Evolutionary conservation across 1,284 basidiomycete genomes (phyloP).

Genomic region (Coriolopsis trogii): DNA sequence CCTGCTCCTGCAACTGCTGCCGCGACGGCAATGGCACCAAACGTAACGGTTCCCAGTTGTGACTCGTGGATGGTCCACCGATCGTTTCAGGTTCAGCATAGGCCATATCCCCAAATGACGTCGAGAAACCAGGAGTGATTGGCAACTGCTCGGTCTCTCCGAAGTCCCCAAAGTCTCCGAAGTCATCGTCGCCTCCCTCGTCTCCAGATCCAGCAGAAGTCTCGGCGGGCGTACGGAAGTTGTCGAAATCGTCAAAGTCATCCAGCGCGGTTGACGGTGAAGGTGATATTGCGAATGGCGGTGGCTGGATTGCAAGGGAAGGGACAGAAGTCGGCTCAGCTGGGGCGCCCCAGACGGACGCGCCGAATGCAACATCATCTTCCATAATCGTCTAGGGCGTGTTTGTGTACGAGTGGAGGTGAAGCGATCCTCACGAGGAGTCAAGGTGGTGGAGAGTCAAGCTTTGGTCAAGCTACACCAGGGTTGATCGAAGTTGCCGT

Average conservation of each 20-base stretch:
- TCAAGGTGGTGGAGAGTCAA: conserved; percentile 10
- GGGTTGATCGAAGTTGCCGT: conserved; percentile 5
- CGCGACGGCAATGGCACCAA: conserved; percentile 67
- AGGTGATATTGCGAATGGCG: conserved; percentile 27
- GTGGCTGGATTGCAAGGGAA: conserved; percentile 30
- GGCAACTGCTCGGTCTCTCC: conserved; percentile 59
- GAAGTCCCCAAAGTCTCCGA: conserved; percentile 88
- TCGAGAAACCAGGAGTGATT: conserved; percentile 16
- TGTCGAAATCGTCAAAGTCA: conserved; percentile 68
- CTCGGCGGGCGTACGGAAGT: conserved; percentile 63
- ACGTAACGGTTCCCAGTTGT: conserved; percentile 62
- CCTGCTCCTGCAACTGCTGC: conserved; percentile 58
- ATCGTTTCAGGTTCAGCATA: conserved; percentile 31
- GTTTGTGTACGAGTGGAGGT: neutral
- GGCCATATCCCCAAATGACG: conserved; percentile 40
- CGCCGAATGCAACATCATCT: conserved; percentile 70
- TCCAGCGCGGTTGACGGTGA: conserved; percentile 43
- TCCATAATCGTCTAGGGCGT: conserved; percentile 46
- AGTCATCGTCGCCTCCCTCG: conserved; percentile 63
- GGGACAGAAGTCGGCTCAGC: conserved; percentile 37
- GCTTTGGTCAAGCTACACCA: too few species aligned
- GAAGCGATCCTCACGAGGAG: neutral
- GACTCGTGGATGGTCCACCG: conserved; percentile 45
- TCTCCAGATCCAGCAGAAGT: conserved; percentile 39
- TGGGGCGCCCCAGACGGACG: conserved; percentile 69